Base-by-base conservation (phyloP, 2,329 filamentous ascomycete species). In the Juglanconis juglandina region DNA sequence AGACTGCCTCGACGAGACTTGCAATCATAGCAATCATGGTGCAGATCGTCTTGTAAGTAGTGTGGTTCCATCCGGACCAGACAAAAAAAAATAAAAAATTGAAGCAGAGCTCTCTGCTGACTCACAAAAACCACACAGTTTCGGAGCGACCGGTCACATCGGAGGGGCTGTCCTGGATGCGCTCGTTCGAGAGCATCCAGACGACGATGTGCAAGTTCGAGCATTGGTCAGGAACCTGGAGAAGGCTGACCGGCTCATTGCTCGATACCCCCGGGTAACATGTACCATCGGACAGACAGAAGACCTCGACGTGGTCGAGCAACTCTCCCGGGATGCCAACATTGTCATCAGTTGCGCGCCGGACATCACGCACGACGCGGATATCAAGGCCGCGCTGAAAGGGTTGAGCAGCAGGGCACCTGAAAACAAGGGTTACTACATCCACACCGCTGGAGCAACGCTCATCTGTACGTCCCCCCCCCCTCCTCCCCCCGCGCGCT, bases 401-500 rank as follows among this genome's bases (percentile, higher is more conserved):
- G 58, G 63, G 3, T 17, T 51, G 7, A 60, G 55, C 4, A 42
- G 63, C 46, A 17, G 41, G 46, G 35, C 11, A 14, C 62, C 34
- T 5, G 44, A 10, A 1, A 39, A 37, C 2, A 65, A 59, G 57
- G 46, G 53, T 3, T 66, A 64, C 41, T 65, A 64, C 42, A 59
- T 66, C 35, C 65, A 66, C 51, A 59, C 64, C 5, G 64, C 65
- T 1, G 63, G 65, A 24, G 63, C 63, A 5, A 63, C 54, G 5
- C 59, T 63, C 14, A 61, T 65, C 50, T 65, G 62, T 44, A 49
- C 61, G 44, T 46, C 4, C 13, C 2, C 14, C 5, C 9, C n/a
- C n/a, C n/a, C n/a, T n/a, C 5, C 44, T 9, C 9, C 5, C 44
- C n/a, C 44, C 44, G 39, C n/a, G 11, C 39, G n/a, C n/a, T n/a